These are phyloP conservation scores for Pedinophyceae sp. DNA, from an alignment of 139 green algal genomes.

Conservation along the genomic window DNA sequence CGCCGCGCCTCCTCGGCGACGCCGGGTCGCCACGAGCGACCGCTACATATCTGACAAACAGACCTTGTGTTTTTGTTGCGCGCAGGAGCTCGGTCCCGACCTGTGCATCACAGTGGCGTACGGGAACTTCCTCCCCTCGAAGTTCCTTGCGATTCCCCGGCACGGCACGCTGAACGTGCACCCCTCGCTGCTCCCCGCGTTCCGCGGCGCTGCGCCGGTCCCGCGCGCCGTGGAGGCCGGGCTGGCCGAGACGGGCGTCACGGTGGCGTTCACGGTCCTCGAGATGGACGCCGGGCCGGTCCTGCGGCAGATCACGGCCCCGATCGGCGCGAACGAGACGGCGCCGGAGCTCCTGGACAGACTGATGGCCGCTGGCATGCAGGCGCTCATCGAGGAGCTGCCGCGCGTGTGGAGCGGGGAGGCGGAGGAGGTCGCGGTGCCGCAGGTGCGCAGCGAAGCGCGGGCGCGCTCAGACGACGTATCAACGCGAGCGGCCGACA, in stretches of 20 bases:
- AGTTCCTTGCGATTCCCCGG: constrained; percentile 72
- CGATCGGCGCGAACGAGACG: constrained; percentile 1
- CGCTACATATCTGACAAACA: not conserved
- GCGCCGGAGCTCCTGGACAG: constrained; percentile 61
- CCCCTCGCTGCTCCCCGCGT: constrained; percentile 79
- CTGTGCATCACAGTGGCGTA: constrained; percentile 92
- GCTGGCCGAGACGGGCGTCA: constrained; percentile 53
- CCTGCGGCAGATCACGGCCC: constrained; percentile 42
- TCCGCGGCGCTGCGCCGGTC: constrained; percentile 88
- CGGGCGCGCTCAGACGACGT: too few relatives aligned
- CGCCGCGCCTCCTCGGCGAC: not conserved
- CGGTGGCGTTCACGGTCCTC: constrained; percentile 81
- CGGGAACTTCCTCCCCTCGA: constrained; percentile 82
- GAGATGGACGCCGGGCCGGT: constrained; percentile 87
- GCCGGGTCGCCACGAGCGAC: not conserved
- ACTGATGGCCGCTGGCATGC: constrained; percentile 47
- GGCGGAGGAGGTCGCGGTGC: constrained; percentile 15
- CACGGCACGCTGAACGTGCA: constrained; percentile 94
- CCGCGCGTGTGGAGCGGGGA: constrained; percentile 38
- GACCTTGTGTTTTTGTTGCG: not conserved
- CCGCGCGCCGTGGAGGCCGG: constrained; percentile 61
- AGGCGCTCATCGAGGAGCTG: constrained; percentile 48
- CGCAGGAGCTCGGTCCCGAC: constrained; percentile 52
- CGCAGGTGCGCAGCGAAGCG: constrained; percentile 24
- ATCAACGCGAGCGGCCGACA: too few relatives aligned